Conservation (phyloP, 2,329 filamentous ascomycete species). For the Pseudocercospora cruenta region DNA sequence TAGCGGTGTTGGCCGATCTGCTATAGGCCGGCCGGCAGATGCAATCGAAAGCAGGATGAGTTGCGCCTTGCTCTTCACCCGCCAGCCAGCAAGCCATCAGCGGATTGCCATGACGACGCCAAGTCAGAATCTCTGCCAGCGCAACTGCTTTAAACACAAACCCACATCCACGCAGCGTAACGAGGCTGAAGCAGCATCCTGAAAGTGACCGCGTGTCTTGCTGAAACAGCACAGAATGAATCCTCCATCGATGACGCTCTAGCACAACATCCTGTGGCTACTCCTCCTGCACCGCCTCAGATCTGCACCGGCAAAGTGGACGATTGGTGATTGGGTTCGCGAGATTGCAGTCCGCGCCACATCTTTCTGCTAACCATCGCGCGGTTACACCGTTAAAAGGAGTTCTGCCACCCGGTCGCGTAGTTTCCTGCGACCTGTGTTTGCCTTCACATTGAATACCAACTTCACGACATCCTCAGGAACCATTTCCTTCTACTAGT, state of each 20-base stretch:
- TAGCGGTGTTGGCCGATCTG: not conserved
- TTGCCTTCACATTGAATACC: not conserved
- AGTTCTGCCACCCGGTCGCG: not conserved
- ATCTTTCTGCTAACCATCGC: not conserved
- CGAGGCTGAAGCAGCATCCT: no score
- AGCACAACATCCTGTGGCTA: not conserved
- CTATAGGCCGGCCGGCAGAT: not conserved
- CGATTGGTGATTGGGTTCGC: conserved; percentile 2
- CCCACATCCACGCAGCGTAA: no score
- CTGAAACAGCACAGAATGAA: no score
- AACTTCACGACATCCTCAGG: not conserved
- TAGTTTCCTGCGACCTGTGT: not conserved
- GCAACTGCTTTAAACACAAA: no score
- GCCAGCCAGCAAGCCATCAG: no score
- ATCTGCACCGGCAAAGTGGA: conserved; percentile 1
- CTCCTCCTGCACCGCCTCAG: conserved; percentile 2
- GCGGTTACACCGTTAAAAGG: not conserved
- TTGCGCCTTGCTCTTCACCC: not conserved
- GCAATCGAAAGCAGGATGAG: not conserved
- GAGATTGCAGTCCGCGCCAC: conserved; percentile 7
- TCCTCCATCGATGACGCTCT: no score
- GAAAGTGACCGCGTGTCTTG: no score
- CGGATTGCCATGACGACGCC: not conserved
- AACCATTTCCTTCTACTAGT: not conserved
- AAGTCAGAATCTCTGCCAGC: not conserved